These are phyloP conservation scores for Sindora glabra DNA, from an alignment of 306 rosid genomes.

Conservation along the genomic window DNA sequence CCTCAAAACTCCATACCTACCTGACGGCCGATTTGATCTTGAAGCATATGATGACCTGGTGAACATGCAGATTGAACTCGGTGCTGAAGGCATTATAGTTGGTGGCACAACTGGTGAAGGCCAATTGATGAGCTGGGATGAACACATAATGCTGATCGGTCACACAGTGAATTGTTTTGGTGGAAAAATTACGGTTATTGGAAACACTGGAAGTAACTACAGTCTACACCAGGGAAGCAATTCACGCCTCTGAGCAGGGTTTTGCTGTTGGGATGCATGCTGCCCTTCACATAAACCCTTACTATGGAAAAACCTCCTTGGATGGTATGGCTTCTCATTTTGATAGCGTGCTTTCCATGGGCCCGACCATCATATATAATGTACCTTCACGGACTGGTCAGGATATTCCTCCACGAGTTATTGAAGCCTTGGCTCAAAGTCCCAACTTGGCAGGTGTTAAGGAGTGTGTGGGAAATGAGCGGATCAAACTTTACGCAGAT, in stretches of 20 bases:
- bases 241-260: conserved; percentile 94
- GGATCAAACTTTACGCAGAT: conserved; percentile 49
- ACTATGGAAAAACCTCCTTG: conserved; percentile 85
- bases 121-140: conserved; percentile 97
- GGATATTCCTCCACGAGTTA: conserved; percentile 77
- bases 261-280: conserved; percentile 99
- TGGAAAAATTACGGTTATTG: conserved; percentile 79
- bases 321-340: conserved; percentile 76
- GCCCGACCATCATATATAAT: conserved; percentile 82
- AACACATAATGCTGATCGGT: conserved; percentile 92
- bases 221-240: conserved; percentile 86
- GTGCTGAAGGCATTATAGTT: conserved; percentile 77
- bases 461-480: conserved; percentile 83
- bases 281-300: conserved; percentile 95
- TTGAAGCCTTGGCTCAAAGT: conserved; percentile 49
- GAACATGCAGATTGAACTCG: conserved; percentile 59
- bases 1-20: conserved; percentile 90
- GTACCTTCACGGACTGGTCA: conserved; percentile 95
- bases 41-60: conserved; percentile 87
- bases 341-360: conserved; percentile 70
- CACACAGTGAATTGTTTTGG: conserved; percentile 89
- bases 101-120: conserved; percentile 98
- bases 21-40: conserved; percentile 91
- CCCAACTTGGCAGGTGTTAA: conserved; percentile 77
- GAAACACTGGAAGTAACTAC: conserved; percentile 94